Base-by-base conservation (phyloP, 2,329 filamentous ascomycete species). In the Calonectria hongkongensis region DNA sequence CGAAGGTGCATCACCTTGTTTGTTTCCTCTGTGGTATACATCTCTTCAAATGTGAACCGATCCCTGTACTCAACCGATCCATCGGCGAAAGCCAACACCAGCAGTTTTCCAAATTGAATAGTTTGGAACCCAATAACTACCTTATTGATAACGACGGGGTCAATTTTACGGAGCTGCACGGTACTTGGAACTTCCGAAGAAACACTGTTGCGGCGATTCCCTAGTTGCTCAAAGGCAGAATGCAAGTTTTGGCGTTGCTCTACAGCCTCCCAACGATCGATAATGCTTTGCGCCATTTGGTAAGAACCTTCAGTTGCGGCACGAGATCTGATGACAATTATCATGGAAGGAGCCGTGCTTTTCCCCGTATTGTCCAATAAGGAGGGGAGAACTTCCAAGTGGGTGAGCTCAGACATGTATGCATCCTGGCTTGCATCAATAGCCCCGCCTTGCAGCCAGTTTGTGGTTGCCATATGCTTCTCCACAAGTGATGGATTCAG, bases 211-310 rank as follows among this genome's bases (percentile, higher is more conserved):
- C 91, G 91, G 77, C 93, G 91, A 51, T 82, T 82, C 9, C 92
- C 91, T 30, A 97, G 87, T 77, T 96, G 93, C 76, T 95, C 93
- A 81, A 98, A 96, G 15, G 93, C 93, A 2, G 92, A 85, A 80
- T 97, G 94, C 9, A 97, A 85, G 12, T 86, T 88, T 74, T 93
- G 91, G n/a, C 89, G 85, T 60, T 91, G 88, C 39, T 94, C 91
- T 12, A 96, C 82, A 16, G 98, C 86, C 77, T 97, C 93, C 96
- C 96, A 98, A 74, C 94, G 90, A 74, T 95, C 92, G 74, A 98
- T 88, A 48, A 96, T 90, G 76, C 93, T 98, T 77, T 94, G 91
- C 0, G 91, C 86, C 39, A 92, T 91, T 75, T 92, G 91, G 50
- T 90, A 92, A 36, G 92, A 75, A 86, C 87, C 68, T 87, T 85